Evolutionary conservation across 2,329 filamentous ascomycete species (phyloP), one percentile per base, ranked within the genome.

Genomic region (Escovopsis weberi): DNA sequence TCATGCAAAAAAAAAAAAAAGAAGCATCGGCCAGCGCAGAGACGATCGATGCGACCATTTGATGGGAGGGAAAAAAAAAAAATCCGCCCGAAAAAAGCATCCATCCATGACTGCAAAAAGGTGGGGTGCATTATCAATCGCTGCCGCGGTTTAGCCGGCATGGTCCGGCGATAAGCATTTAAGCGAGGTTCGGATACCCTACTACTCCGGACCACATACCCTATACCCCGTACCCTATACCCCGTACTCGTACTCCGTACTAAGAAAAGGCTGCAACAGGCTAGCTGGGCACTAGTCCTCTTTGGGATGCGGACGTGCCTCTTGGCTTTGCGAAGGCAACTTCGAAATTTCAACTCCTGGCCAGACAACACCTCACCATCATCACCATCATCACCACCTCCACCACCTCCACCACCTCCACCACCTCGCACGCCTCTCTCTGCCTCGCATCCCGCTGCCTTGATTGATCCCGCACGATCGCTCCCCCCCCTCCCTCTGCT

Each of bases 311-410:
- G 47, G 55, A 51, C 50, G 54, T 56, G 53, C 54, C 57, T 60
- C 55, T 55, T 53, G 53, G 56, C 57, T 62, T 58, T 63, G 59
- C 60, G 55, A 59, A 56, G 59, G 55, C 57, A 64, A 62, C 58
- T 65, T 56, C 62, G 66, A 65, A 65, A 63, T 64, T 64, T 61
- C 64, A 62, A 61, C 59, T 55, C 60, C 62, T 53, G 55, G 48
- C 51, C 50, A 12, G 54, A 58, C 53, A 51, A 47, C 53, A 55
- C 53, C 52, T 56, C 54, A 38, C 52, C 55, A 58, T 56, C 59
- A 56, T 51, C 54, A 55, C 51, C 51, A 55, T 50, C 45, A 63
- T 62, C 61, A 62, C 50, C 57, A 47, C 50, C 54, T 50, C 53
- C 52, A 55, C 53, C 50, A 51, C 52, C 50, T 50, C 51, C 45